Percentiles rank a stretch among this genome's conserved stretches.
Evolutionary conservation across 257 asterid genomes (phyloP).

Genomic region (Solanum okadae): DNA sequence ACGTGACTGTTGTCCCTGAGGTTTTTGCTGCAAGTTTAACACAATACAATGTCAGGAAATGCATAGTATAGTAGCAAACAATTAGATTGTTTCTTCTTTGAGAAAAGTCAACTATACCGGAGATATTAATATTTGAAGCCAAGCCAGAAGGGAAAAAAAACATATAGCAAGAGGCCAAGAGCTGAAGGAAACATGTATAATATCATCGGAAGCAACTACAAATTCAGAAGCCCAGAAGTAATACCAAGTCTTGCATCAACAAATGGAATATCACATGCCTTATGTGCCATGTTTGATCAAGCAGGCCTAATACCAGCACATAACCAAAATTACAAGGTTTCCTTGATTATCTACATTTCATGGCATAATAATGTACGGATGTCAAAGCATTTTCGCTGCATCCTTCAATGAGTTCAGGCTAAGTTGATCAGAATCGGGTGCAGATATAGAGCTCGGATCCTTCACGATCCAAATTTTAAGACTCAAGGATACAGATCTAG

Average conservation of each 20-base stretch:
- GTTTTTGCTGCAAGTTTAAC: conserved; percentile 55
- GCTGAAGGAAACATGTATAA: not conserved
- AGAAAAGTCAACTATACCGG: not conserved
- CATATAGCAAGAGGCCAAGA: not conserved
- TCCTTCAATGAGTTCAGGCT: not conserved
- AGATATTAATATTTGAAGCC: not conserved
- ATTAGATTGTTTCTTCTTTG: not conserved
- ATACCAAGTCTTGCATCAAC: not conserved
- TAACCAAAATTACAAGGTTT: not conserved
- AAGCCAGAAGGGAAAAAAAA: not conserved
- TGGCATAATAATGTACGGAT: not conserved
- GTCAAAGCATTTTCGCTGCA: not conserved
- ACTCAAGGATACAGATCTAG: not conserved
- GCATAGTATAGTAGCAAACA: not conserved
- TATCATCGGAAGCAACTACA: not conserved
- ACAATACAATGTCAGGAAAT: conserved; percentile 15
- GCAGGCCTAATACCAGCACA: not conserved
- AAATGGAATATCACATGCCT: not conserved
- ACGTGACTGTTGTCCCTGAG: conserved; percentile 95
- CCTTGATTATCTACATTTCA: not conserved
- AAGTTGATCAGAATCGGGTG: not conserved
- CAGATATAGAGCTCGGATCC: not conserved
- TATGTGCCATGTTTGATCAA: not conserved
- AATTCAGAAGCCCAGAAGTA: not conserved
- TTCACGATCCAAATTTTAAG: not conserved